phyloP scores from a whole-genome alignment of 2,329 filamentous ascomycete genomes.

The Colletotrichum liaoningense region DNA sequence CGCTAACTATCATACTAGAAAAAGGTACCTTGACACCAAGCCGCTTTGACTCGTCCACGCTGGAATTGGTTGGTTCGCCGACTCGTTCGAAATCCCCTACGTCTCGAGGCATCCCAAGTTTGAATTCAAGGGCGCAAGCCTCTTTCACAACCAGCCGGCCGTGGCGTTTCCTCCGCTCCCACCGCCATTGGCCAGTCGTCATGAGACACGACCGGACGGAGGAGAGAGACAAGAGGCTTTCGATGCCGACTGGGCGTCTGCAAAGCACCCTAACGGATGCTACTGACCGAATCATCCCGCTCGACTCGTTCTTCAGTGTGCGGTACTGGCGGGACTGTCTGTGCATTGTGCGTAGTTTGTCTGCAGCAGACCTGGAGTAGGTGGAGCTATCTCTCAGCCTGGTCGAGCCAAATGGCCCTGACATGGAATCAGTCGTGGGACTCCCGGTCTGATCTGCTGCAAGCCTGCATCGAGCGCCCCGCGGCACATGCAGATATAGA shows the following conservation, averaged over 20 bases:
- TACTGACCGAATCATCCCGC: not conserved
- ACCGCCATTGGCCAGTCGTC: constrained; percentile 4
- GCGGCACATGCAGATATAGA: not conserved
- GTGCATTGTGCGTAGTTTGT: constrained; percentile 14
- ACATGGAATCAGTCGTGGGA: not conserved
- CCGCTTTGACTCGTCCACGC: constrained; percentile 22
- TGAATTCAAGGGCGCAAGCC: not conserved
- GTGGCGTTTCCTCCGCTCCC: not conserved
- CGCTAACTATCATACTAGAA: constrained; percentile 9
- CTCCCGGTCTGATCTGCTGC: constrained; percentile 6
- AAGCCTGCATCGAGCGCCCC: not conserved
- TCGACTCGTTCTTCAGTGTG: not conserved
- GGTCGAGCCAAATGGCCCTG: not conserved
- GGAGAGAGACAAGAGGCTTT: not conserved
- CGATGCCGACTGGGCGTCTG: not conserved
- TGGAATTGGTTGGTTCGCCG: constrained; percentile 8
- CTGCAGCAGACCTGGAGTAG: constrained; percentile 1
- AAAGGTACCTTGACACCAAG: not conserved
- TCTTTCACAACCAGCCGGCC: not conserved
- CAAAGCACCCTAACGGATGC: not conserved
- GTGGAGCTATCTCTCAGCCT: constrained; percentile 1
- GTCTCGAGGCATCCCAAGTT: not conserved
- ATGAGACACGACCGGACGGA: not conserved
- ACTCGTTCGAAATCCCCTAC: constrained; percentile 3
- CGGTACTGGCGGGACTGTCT: not conserved